phyloP scores from a whole-genome alignment of 2,329 filamentous ascomycete species.

The Didymella sp. region DNA sequence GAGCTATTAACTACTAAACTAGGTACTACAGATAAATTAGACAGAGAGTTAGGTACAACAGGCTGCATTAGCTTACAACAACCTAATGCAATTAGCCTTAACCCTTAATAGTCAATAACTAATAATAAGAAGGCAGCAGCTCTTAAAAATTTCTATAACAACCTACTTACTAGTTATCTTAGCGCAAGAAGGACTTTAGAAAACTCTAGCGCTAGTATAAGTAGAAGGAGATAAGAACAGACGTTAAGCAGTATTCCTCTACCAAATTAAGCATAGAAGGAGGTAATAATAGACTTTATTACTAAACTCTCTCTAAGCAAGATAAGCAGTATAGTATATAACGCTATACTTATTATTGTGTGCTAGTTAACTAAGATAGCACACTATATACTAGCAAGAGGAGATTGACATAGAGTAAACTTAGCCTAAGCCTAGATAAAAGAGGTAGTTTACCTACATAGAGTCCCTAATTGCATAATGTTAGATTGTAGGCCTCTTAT shows the following conservation, averaged over 20 bases:
- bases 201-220: background rate
- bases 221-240: background rate
- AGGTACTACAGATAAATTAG: too few species aligned
- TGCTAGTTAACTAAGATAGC: background rate
- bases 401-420: background rate
- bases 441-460: background rate
- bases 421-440: background rate
- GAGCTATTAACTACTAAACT: too few species aligned
- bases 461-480: background rate
- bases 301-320: background rate
- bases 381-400: background rate
- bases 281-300: background rate
- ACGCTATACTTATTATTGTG: background rate
- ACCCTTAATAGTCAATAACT: background rate
- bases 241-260: background rate
- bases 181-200: background rate
- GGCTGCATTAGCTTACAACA: too few species aligned
- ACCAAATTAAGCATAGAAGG: background rate
- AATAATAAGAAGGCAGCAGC: background rate
- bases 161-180: background rate
- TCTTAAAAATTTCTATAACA: background rate
- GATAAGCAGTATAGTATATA: background rate
- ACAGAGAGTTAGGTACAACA: too few species aligned
- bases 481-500: background rate
- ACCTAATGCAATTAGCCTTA: background rate